A percentile compares a stretch with the other conserved stretches of the same genome.
Conservation (phyloP, 1,139 yeast species). For the Lodderomyces oxycetoniae region DNA sequence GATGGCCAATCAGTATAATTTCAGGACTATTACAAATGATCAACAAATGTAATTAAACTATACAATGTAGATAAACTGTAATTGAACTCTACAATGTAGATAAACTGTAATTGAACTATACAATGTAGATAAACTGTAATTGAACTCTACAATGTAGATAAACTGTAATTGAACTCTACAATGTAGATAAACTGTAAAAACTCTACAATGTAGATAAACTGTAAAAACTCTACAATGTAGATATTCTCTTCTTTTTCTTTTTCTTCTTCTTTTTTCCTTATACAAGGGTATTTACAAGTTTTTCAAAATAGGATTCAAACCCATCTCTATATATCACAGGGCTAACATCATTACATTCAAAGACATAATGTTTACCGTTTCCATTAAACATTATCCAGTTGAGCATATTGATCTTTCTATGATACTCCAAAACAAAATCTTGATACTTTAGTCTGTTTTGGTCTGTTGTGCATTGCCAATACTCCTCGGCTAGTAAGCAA, state of each 20-base stretch:
- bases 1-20: conserved; percentile 25
- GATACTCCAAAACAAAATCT: conserved; percentile 12
- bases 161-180: too few relatives aligned
- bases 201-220: too few relatives aligned
- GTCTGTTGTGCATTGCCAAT: conserved; percentile 10
- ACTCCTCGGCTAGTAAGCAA: conserved; percentile 11
- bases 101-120: too few relatives aligned
- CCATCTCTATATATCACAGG: conserved; percentile 12
- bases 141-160: too few relatives aligned
- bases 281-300: conserved; percentile 10
- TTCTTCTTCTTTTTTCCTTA: conserved; percentile 3
- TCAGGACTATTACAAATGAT: conserved; percentile 42
- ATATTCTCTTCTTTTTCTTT: background rate
- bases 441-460: conserved; percentile 10
- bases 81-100: too few relatives aligned
- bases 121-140: too few relatives aligned
- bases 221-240: too few relatives aligned
- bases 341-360: conserved; percentile 9
- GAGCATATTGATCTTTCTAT: conserved; percentile 9
- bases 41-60: conserved; percentile 20
- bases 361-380: conserved; percentile 10
- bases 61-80: too few relatives aligned
- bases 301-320: conserved; percentile 11
- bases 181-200: too few relatives aligned
- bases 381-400: conserved; percentile 12